These are phyloP conservation scores for Brassica balearica DNA, from an alignment of 441 rosid species.

Conservation along the genomic window DNA sequence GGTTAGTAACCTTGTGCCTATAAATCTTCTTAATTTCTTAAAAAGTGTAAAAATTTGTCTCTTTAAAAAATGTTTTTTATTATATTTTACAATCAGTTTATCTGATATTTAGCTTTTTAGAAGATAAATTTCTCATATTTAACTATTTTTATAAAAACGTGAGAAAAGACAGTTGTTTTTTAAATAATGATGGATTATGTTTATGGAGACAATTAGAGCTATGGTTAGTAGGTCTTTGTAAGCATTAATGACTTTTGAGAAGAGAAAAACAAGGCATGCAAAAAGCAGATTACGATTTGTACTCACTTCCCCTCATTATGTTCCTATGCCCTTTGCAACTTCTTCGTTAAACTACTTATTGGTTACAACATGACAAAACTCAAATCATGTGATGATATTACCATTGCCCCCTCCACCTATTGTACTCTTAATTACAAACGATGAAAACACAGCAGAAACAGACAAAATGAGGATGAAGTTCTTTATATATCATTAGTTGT, in stretches of 20 bases:
- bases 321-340: slow-evolving; percentile 9
- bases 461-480: slow-evolving; percentile 20
- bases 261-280: slow-evolving; percentile 36
- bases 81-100: not conserved
- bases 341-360: not conserved
- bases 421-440: not conserved
- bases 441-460: slow-evolving; percentile 31
- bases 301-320: slow-evolving; percentile 36
- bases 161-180: not conserved
- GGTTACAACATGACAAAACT: not conserved
- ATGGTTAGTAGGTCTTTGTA: slow-evolving; percentile 23
- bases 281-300: slow-evolving; percentile 36
- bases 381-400: slow-evolving; percentile 2
- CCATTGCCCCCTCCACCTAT: not conserved
- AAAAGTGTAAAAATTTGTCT: too few relatives aligned
- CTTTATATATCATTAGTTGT: slow-evolving; percentile 14
- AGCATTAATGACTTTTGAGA: slow-evolving; percentile 21
- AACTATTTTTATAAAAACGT: not conserved
- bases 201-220: slow-evolving; percentile 29
- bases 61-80: too few relatives aligned
- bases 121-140: not conserved
- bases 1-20: too few relatives aligned
- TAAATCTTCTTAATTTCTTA: not conserved
- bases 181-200: slow-evolving; percentile 32
- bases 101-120: not conserved